Conservation (phyloP, 163 green algal species). For the Chlamydomonas reinhardtii region DNA sequence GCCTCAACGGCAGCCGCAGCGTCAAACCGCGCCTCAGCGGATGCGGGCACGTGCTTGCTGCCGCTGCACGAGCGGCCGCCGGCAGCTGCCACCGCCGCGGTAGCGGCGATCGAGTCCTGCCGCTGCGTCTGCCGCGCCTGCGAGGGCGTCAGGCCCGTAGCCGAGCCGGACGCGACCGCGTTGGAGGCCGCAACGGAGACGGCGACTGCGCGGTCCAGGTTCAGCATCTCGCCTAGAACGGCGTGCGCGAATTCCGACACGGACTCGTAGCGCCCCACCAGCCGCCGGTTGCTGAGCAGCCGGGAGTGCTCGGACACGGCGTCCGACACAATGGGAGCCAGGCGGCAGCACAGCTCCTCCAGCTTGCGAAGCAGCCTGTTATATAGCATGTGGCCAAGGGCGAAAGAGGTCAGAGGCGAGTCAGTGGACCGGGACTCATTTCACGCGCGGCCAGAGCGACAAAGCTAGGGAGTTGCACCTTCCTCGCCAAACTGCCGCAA, state of each 20-base stretch:
- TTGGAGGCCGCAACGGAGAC: background rate
- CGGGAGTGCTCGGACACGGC: background rate
- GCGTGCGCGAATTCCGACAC: constrained; percentile 38
- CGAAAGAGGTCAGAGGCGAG: no score
- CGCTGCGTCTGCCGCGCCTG: constrained; percentile 1
- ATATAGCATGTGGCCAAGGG: no score
- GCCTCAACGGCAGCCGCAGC: background rate
- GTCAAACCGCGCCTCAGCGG: background rate
- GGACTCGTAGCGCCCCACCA: constrained; percentile 24
- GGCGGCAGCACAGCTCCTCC: constrained; percentile 41
- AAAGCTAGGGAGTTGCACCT: no score
- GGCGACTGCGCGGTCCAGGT: constrained; percentile 32
- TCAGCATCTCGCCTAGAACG: constrained; percentile 38
- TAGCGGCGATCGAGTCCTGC: background rate
- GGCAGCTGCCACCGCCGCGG: background rate
- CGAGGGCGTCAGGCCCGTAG: background rate
- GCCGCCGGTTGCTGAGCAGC: constrained; percentile 15
- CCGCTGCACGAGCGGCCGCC: background rate
- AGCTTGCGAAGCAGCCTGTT: constrained; percentile 39
- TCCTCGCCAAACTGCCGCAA: no score
- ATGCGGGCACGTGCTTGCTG: background rate
- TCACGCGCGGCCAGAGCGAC: no score
- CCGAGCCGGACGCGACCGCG: no score
- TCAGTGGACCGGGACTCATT: no score
- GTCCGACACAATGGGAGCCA: constrained; percentile 19